A percentile compares a stretch with the other conserved stretches of the same genome.
phyloP scores from a whole-genome alignment of 441 rosid species.

The Isatis lusitanica region DNA sequence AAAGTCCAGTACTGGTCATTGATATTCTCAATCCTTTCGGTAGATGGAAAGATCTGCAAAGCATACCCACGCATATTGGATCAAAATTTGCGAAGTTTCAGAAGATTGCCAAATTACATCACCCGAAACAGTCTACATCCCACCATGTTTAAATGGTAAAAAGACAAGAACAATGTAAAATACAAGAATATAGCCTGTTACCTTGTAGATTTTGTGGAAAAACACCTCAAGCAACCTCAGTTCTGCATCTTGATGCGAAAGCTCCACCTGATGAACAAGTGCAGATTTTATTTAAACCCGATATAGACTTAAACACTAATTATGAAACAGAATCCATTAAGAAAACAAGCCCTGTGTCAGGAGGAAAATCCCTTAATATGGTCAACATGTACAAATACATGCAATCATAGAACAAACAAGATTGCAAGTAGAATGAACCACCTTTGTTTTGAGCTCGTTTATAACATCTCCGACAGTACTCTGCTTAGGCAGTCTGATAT shows the following conservation, averaged over 20 bases:
- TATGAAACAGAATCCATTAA: not conserved
- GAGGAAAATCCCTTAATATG: not conserved
- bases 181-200: constrained; percentile 28
- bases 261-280: constrained; percentile 65
- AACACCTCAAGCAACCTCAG: constrained; percentile 92
- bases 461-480: constrained; percentile 92
- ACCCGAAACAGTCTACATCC: not conserved
- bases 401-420: constrained; percentile 7
- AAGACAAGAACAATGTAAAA: not conserved
- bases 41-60: constrained; percentile 76
- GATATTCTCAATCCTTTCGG: constrained; percentile 90
- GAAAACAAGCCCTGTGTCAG: not conserved
- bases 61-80: constrained; percentile 7
- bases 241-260: constrained; percentile 87
- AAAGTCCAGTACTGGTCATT: constrained; percentile 99
- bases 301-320: not conserved
- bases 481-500: constrained; percentile 92
- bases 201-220: constrained; percentile 95
- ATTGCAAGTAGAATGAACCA: constrained; percentile 31
- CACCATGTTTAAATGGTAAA: not conserved
- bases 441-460: constrained; percentile 84
- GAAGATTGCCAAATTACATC: constrained; percentile 7
- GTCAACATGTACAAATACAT: not conserved
- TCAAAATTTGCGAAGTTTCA: constrained; percentile 2
- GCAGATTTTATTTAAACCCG: not conserved